Conservation (phyloP, 1,139 yeast genomes). For the Protomyces gravidus region DNA sequence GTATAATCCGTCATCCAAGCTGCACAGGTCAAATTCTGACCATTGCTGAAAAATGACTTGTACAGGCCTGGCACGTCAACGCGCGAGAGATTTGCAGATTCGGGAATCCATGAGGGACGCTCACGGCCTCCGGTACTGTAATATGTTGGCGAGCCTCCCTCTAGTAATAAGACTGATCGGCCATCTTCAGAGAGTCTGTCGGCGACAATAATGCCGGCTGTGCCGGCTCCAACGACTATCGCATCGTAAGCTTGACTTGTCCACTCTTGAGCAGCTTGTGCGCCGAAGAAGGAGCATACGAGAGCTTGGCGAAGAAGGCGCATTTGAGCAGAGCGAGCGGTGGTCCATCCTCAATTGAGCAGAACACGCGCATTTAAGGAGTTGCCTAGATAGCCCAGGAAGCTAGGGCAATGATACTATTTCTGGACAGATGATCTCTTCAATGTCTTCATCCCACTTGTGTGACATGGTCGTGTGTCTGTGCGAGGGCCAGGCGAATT, state of each 20-base stretch:
- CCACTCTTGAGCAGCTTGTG: slow-evolving; percentile 5
- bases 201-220: slow-evolving; percentile 13
- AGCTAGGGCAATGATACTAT: too few relatives aligned
- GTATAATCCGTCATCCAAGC: neutral
- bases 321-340: too few relatives aligned
- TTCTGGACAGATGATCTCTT: too few relatives aligned
- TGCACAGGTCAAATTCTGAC: neutral
- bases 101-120: slow-evolving; percentile 3
- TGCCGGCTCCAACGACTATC: slow-evolving; percentile 8
- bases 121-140: slow-evolving; percentile 1
- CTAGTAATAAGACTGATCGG: neutral
- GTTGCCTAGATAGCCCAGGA: too few relatives aligned
- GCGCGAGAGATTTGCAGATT: neutral
- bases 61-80: slow-evolving; percentile 16
- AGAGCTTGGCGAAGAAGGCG: too few relatives aligned
- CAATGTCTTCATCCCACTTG: too few relatives aligned
- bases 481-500: too few relatives aligned
- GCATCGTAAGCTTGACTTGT: neutral
- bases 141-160: slow-evolving; percentile 1
- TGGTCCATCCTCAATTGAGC: too few relatives aligned
- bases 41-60: neutral
- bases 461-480: too few relatives aligned
- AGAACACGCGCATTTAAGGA: too few relatives aligned
- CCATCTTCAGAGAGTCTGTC: slow-evolving; percentile 4
- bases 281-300: too few relatives aligned